phyloP scores from a whole-genome alignment of 2,329 filamentous ascomycete species.

The Beauveria sp. region DNA sequence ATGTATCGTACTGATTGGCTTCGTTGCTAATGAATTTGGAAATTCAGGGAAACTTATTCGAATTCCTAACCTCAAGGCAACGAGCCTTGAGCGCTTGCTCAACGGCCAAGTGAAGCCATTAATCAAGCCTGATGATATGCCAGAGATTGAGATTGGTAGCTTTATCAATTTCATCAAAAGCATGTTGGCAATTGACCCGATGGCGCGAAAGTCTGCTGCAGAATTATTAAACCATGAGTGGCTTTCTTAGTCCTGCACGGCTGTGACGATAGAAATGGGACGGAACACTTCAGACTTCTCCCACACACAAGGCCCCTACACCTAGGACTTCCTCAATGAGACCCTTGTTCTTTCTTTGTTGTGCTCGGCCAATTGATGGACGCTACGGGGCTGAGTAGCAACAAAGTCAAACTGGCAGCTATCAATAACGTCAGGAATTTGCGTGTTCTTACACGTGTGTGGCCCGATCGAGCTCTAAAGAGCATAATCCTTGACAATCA shows the following conservation, averaged over 20 bases:
- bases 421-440: too few relatives aligned
- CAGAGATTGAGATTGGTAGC: neutral
- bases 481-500: too few relatives aligned
- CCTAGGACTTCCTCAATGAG: too few relatives aligned
- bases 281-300: too few relatives aligned
- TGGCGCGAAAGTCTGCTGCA: neutral
- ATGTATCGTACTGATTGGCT: neutral
- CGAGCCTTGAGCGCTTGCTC: neutral
- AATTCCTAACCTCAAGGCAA: neutral
- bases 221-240: neutral
- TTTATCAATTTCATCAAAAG: neutral
- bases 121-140: neutral
- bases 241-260: neutral
- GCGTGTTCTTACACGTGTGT: too few relatives aligned
- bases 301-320: too few relatives aligned
- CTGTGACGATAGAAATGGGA: too few relatives aligned
- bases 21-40: neutral
- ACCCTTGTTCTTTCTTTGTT: too few relatives aligned
- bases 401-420: neutral
- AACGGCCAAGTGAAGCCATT: neutral
- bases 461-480: too few relatives aligned
- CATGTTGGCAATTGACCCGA: conserved; percentile 4
- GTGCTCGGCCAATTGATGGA: too few relatives aligned
- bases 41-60: neutral
- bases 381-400: too few relatives aligned